Percentiles rank a stretch among this genome's conserved stretches.
Conservation (phyloP, 768 basidiomycete genomes). For the Coprinopsis cinerea region DNA sequence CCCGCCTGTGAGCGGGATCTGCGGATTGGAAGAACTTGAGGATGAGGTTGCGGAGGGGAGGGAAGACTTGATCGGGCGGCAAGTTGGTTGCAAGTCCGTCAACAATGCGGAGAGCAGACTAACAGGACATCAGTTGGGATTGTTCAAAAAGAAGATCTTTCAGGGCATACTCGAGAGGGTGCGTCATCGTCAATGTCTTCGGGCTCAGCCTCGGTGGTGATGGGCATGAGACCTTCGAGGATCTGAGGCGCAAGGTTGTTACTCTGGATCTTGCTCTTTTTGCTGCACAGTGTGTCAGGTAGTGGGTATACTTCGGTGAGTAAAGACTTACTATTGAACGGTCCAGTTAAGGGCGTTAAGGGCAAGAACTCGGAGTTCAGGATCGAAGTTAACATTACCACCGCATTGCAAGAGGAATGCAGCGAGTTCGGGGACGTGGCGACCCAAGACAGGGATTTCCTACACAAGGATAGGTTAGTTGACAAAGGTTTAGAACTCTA, state of each 20-base stretch:
- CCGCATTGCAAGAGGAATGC: constrained; percentile 85
- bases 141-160: neutral
- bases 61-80: constrained; percentile 95
- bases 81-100: constrained; percentile 89
- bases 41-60: constrained; percentile 77
- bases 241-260: constrained; percentile 80
- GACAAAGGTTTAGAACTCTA: neutral
- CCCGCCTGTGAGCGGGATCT: constrained; percentile 76
- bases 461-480: constrained; percentile 23
- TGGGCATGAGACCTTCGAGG: constrained; percentile 87
- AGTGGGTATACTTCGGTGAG: neutral
- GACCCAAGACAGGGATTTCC: constrained; percentile 92
- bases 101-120: constrained; percentile 93
- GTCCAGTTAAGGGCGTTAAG: constrained; percentile 96
- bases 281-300: constrained; percentile 42
- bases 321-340: constrained; percentile 74
- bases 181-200: constrained; percentile 92
- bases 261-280: constrained; percentile 92
- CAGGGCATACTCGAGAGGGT: constrained; percentile 65
- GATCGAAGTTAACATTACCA: constrained; percentile 67
- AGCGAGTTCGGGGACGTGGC: constrained; percentile 81
- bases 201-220: constrained; percentile 89
- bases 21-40: constrained; percentile 78
- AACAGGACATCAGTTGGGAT: constrained; percentile 8
- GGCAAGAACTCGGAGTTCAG: constrained; percentile 81